Conservation (phyloP, 192 early-diverging fungal genomes). For the Mortierella claussenii region DNA sequence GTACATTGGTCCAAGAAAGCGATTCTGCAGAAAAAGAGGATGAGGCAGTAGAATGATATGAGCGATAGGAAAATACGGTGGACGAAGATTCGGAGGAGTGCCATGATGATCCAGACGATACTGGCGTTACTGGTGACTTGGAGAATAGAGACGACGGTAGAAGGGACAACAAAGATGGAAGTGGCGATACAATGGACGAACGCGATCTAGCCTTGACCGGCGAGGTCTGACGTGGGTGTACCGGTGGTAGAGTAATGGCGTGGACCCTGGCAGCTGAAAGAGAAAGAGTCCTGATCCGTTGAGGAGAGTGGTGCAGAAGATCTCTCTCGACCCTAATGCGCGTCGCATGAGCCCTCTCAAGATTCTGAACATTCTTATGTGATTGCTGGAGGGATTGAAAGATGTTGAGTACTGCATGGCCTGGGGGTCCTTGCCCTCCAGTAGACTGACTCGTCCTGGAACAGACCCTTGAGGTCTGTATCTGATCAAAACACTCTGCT, state of each 20-base stretch:
- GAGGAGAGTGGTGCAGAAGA: slow-evolving; percentile 26
- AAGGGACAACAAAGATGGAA: slow-evolving; percentile 21
- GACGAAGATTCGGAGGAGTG: slow-evolving; percentile 8
- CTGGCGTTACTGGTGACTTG: not conserved
- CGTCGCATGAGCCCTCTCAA: slow-evolving; percentile 13
- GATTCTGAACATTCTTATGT: slow-evolving; percentile 2
- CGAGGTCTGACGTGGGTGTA: not conserved
- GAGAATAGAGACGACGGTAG: slow-evolving; percentile 21
- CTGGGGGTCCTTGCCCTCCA: not conserved
- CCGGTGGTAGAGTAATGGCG: slow-evolving; percentile 4
- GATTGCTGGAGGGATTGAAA: slow-evolving; percentile 30
- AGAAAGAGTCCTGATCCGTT: slow-evolving; percentile 13
- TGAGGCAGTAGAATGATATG: slow-evolving; percentile 1
- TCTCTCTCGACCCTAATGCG: slow-evolving; percentile 24
- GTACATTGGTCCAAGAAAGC: not conserved
- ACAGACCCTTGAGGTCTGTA: not conserved
- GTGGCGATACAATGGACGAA: too few species aligned
- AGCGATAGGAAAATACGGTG: slow-evolving; percentile 14
- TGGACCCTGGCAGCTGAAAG: slow-evolving; percentile 28
- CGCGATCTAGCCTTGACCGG: not conserved
- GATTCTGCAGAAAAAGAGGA: slow-evolving; percentile 1
- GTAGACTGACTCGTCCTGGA: not conserved
- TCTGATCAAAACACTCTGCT: slow-evolving; percentile 28
- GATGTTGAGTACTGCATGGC: slow-evolving; percentile 12
- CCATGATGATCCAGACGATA: slow-evolving; percentile 9